Evolutionary conservation across 257 asterid genomes (phyloP).

Genomic region (Nyctanthes arbortristis): DNA sequence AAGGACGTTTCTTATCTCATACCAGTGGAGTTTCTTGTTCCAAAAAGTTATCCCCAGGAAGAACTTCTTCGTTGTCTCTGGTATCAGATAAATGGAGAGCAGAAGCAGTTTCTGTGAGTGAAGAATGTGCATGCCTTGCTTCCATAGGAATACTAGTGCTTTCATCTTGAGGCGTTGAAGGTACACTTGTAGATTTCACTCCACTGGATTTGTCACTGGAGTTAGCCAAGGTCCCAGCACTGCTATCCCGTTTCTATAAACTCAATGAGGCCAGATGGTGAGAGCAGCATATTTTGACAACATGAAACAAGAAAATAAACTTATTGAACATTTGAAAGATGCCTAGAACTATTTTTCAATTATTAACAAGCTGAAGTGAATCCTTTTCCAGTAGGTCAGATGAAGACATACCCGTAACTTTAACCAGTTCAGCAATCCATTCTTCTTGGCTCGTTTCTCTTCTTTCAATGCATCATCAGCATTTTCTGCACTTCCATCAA

Average conservation of each 20-base stretch:
- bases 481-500: conserved; percentile 65
- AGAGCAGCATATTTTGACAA: conserved; percentile 16
- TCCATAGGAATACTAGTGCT: conserved; percentile 58
- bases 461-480: conserved; percentile 67
- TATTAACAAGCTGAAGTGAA: not conserved
- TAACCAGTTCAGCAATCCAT: conserved; percentile 91
- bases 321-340: not conserved
- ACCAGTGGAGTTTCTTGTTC: conserved; percentile 78
- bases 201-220: conserved; percentile 96
- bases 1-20: conserved; percentile 33
- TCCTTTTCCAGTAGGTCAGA: not conserved
- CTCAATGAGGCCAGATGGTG: conserved; percentile 29
- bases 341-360: not conserved
- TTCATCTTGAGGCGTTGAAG: conserved; percentile 92
- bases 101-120: conserved; percentile 64
- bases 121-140: conserved; percentile 64
- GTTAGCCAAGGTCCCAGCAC: conserved; percentile 73
- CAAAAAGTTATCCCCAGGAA: conserved; percentile 58
- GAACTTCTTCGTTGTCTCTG: conserved; percentile 52
- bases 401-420: conserved; percentile 66
- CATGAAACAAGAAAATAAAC: not conserved
- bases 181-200: conserved; percentile 70
- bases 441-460: conserved; percentile 81
- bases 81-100: conserved; percentile 57
- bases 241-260: conserved; percentile 82